Evolutionary conservation across 495 filamentous ascomycete genomes (phyloP).

Genomic region (Neurospora africana): DNA sequence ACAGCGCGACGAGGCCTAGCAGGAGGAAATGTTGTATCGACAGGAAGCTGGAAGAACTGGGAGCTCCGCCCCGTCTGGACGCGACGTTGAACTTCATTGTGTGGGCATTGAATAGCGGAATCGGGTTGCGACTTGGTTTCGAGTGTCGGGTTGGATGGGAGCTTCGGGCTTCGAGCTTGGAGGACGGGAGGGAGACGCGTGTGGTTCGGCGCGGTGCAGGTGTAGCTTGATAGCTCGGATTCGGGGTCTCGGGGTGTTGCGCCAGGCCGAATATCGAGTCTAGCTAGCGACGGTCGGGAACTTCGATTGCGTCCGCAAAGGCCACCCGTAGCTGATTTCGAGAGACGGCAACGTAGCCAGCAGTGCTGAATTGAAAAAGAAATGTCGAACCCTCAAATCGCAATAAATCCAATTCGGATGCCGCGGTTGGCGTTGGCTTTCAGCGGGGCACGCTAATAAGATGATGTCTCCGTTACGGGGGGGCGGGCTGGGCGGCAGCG

Average conservation of each 20-base stretch:
- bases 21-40: conserved; percentile 17
- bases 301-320: neutral
- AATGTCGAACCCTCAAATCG: neutral
- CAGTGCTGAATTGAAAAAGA: neutral
- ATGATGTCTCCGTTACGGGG: neutral
- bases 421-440: neutral
- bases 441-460: neutral
- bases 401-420: neutral
- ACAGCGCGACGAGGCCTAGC: conserved; percentile 34
- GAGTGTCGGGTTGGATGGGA: neutral
- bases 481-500: neutral
- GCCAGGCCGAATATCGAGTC: neutral
- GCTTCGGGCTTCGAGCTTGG: neutral
- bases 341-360: neutral
- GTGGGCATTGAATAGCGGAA: neutral
- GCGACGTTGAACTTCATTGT: neutral
- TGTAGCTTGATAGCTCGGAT: neutral
- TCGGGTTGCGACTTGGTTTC: neutral
- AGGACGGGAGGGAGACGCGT: neutral
- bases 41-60: neutral
- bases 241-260: neutral
- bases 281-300: neutral
- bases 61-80: neutral
- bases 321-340: neutral
- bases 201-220: neutral